Conservation (phyloP, 768 basidiomycete species). For the Rhodotorula paludigena region DNA sequence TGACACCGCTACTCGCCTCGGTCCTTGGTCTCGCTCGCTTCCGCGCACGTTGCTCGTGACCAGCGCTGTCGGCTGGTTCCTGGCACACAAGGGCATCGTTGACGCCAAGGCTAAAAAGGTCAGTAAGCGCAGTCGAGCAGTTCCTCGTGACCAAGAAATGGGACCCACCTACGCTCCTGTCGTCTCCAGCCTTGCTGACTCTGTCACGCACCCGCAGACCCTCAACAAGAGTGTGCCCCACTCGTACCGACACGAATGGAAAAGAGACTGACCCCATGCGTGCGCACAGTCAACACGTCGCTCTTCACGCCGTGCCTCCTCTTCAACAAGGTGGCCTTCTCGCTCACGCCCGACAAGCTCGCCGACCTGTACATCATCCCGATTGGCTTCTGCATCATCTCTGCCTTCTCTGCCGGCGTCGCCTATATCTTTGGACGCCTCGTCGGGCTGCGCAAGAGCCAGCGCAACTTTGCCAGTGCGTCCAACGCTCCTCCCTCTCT, state of each 20-base stretch:
- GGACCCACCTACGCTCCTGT: too few relatives aligned
- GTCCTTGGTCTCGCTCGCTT: background rate
- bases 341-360: slow-evolving; percentile 74
- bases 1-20: background rate
- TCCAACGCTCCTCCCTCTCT: background rate
- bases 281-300: slow-evolving; percentile 62
- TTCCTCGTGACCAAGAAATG: too few relatives aligned
- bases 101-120: slow-evolving; percentile 88
- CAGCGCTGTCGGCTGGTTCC: slow-evolving; percentile 49
- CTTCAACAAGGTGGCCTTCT: slow-evolving; percentile 66
- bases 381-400: slow-evolving; percentile 75
- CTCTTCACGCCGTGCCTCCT: slow-evolving; percentile 58
- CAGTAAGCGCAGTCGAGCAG: too few relatives aligned
- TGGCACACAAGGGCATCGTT: slow-evolving; percentile 72
- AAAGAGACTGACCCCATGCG: background rate
- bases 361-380: slow-evolving; percentile 68
- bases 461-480: slow-evolving; percentile 57
- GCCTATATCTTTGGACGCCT: slow-evolving; percentile 61
- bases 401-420: slow-evolving; percentile 63
- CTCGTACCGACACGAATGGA: background rate
- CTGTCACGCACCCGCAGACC: slow-evolving; percentile 49
- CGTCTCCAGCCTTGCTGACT: background rate
- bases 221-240: slow-evolving; percentile 29
- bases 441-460: slow-evolving; percentile 66
- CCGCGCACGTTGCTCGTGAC: too few relatives aligned